These are phyloP conservation scores for Penicillium sp. DNA, from an alignment of 2,329 filamentous ascomycete species.

Conservation along the genomic window DNA sequence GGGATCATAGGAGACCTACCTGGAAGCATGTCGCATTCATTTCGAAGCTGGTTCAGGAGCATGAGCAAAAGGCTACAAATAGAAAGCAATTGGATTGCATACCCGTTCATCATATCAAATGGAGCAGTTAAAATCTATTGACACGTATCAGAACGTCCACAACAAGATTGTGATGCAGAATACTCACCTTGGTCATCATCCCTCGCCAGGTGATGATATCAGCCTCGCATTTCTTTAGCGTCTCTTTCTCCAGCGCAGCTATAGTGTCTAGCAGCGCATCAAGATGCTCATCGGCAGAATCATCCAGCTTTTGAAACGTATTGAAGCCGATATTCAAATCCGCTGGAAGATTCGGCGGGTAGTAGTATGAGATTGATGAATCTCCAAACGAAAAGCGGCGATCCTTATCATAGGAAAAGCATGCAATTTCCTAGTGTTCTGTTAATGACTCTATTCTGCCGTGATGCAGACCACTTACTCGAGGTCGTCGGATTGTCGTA, in stretches of 20 bases:
- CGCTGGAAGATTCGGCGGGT: slow-evolving; percentile 64
- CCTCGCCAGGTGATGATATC: slow-evolving; percentile 90
- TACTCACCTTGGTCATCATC: slow-evolving; percentile 89
- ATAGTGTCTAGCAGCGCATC: slow-evolving; percentile 77
- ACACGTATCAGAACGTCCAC: background rate
- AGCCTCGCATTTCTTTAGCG: slow-evolving; percentile 62
- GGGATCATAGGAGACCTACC: slow-evolving; percentile 46
- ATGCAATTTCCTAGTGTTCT: slow-evolving; percentile 68
- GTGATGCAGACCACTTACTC: slow-evolving; percentile 45
- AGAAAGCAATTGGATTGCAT: slow-evolving; percentile 24
- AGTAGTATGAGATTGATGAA: slow-evolving; percentile 81
- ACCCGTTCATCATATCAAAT: slow-evolving; percentile 77
- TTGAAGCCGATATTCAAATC: slow-evolving; percentile 79
- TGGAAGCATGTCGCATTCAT: slow-evolving; percentile 94
- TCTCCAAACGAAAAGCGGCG: slow-evolving; percentile 72
- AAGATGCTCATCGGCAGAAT: slow-evolving; percentile 77
- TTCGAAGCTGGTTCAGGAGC: slow-evolving; percentile 61
- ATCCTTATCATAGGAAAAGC: slow-evolving; percentile 86
- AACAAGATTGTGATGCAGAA: background rate
- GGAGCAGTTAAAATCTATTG: slow-evolving; percentile 74
- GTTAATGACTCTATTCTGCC: background rate
- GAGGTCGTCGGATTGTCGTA: slow-evolving; percentile 68
- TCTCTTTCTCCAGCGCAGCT: slow-evolving; percentile 64
- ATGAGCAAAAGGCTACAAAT: slow-evolving; percentile 6
- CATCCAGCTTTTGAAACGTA: slow-evolving; percentile 75